These are phyloP conservation scores for Alternaria tenuissima DNA, from an alignment of 2,329 filamentous ascomycete genomes.

Conservation along the genomic window DNA sequence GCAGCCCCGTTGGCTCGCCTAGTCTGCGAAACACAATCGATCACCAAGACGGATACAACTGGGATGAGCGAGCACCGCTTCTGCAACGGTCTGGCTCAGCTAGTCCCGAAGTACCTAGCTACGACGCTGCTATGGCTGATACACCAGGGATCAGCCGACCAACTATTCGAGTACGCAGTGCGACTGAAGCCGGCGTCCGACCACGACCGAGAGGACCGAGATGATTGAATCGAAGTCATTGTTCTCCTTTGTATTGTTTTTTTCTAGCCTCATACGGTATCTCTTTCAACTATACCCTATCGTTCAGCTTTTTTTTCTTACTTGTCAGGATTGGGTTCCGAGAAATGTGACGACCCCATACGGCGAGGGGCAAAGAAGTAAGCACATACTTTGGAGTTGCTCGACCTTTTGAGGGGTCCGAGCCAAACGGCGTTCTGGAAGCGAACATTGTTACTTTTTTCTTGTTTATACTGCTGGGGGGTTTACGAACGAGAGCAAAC, in stretches of 20 bases:
- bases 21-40: constrained; percentile 64
- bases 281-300: constrained; percentile 15
- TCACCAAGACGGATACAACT: constrained; percentile 44
- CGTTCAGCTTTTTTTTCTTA: not conserved
- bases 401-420: not conserved
- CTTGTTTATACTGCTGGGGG: not conserved
- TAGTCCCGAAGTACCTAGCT: constrained; percentile 79
- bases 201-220: constrained; percentile 28
- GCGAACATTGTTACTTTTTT: constrained; percentile 10
- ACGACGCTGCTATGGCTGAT: constrained; percentile 84
- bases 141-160: constrained; percentile 34
- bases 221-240: constrained; percentile 11
- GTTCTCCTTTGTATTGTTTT: constrained; percentile 24
- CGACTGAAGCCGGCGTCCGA: constrained; percentile 29
- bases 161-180: constrained; percentile 35
- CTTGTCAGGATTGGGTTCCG: not conserved
- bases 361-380: not conserved
- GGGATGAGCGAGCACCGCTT: constrained; percentile 63
- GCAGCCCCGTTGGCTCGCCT: constrained; percentile 53
- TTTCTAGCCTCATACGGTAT: not conserved
- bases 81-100: constrained; percentile 31
- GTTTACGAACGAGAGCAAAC: constrained; percentile 5
- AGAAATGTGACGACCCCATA: not conserved
- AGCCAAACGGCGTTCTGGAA: constrained; percentile 6
- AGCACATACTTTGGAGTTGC: constrained; percentile 2